Conservation (phyloP, 1,284 basidiomycete genomes). For the Athelia psychrophila region DNA sequence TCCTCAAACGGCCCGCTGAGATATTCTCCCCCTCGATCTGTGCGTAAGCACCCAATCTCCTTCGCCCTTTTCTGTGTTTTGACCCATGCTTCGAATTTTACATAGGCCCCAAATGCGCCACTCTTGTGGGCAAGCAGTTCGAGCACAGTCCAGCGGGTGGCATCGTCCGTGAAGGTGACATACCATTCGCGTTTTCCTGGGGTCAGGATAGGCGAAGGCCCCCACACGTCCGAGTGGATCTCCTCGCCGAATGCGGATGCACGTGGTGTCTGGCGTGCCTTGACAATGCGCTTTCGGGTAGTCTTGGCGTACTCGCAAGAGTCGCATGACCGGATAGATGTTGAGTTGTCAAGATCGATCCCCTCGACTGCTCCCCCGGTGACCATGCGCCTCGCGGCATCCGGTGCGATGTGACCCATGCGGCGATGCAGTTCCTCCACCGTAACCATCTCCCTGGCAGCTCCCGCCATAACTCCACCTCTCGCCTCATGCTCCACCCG, state of each 20-base stretch:
- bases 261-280: slow-evolving; percentile 18
- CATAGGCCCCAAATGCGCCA: slow-evolving; percentile 12
- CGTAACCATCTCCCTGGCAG: too few species aligned
- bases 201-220: slow-evolving; percentile 24
- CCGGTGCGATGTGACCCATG: slow-evolving; percentile 26
- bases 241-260: slow-evolving; percentile 28
- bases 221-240: slow-evolving; percentile 36
- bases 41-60: too few species aligned
- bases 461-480: background rate
- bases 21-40: background rate
- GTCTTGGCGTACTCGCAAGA: slow-evolving; percentile 28
- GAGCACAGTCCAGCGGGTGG: slow-evolving; percentile 12
- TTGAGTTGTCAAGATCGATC: slow-evolving; percentile 12
- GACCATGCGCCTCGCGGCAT: slow-evolving; percentile 17
- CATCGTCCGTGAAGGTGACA: slow-evolving; percentile 24
- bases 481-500: background rate
- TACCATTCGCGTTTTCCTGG: slow-evolving; percentile 22
- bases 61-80: too few species aligned
- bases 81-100: too few species aligned
- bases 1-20: background rate
- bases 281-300: slow-evolving; percentile 23
- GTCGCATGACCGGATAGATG: slow-evolving; percentile 19
- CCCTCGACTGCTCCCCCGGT: slow-evolving; percentile 23
- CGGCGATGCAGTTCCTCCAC: slow-evolving; percentile 14
- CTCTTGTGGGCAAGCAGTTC: slow-evolving; percentile 19